These are phyloP conservation scores for Lipomyces chichibuensis DNA, from an alignment of 805 yeast species.

Conservation along the genomic window DNA sequence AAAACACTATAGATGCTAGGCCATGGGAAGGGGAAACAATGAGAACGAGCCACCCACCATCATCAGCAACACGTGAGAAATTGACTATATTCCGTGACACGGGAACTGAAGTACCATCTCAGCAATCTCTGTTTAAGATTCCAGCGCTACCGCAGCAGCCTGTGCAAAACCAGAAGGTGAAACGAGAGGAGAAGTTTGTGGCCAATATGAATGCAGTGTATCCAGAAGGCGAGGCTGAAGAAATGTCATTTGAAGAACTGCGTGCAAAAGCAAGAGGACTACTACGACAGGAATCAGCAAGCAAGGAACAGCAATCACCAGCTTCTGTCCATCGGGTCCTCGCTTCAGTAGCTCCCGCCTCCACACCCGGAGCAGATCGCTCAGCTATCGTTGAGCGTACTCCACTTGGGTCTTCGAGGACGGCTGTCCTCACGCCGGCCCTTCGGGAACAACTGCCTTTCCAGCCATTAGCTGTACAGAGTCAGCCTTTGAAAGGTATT, in stretches of 20 bases:
- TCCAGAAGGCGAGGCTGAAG: constrained; percentile 48
- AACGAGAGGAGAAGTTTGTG: constrained; percentile 36
- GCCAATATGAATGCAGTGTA: constrained; percentile 35
- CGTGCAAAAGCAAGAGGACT: constrained; percentile 55
- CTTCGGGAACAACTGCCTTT: not conserved
- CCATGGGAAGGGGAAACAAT: constrained; percentile 66
- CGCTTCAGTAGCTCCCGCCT: not conserved
- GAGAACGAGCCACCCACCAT: constrained; percentile 31
- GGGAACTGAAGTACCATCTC: constrained; percentile 10
- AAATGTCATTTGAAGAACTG: constrained; percentile 66
- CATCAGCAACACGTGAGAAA: constrained; percentile 25
- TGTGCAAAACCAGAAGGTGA: constrained; percentile 17
- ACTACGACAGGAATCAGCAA: constrained; percentile 9
- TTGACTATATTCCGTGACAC: constrained; percentile 34
- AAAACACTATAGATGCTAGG: constrained; percentile 58
- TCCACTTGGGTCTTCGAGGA: not conserved
- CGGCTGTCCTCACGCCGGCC: not conserved
- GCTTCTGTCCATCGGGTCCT: not conserved
- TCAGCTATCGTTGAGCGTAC: not conserved
- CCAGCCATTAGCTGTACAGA: constrained; percentile 18
- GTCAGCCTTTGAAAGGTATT: constrained; percentile 53
- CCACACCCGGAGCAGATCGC: not conserved
- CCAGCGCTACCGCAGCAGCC: constrained; percentile 9
- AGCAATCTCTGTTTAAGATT: constrained; percentile 22
- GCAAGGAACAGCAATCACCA: not conserved